Evolutionary conservation across 2,329 filamentous ascomycete genomes (phyloP).

Genomic region (Dactylonectria macrodidyma): DNA sequence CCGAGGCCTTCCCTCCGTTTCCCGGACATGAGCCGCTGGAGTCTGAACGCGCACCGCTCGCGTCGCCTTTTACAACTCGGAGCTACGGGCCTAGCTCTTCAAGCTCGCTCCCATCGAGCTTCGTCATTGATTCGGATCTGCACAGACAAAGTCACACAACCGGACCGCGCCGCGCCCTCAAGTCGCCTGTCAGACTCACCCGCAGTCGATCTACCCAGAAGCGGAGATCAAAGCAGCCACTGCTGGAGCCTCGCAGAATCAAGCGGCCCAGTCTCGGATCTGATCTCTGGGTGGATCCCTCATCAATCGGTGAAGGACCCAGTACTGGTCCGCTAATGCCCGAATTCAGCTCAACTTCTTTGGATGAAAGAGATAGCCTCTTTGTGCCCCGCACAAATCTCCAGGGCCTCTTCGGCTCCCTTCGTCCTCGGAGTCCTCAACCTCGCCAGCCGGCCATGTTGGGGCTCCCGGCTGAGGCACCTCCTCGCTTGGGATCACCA

Average conservation of each 20-base stretch:
- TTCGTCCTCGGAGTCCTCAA: conserved; percentile 36
- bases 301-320: conserved; percentile 43
- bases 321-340: conserved; percentile 40
- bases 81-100: conserved; percentile 76
- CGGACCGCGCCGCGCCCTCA: conserved; percentile 64
- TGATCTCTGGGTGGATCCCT: conserved; percentile 68
- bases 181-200: conserved; percentile 67
- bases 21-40: conserved; percentile 41
- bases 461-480: conserved; percentile 54
- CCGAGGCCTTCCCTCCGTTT: conserved; percentile 15
- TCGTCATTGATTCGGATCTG: conserved; percentile 50
- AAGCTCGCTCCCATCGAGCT: conserved; percentile 59
- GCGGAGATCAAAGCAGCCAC: conserved; percentile 64
- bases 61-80: conserved; percentile 69
- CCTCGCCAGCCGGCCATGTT: conserved; percentile 33
- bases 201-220: conserved; percentile 70
- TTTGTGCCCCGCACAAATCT: conserved; percentile 60
- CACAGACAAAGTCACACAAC: conserved; percentile 64
- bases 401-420: conserved; percentile 57
- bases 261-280: conserved; percentile 70
- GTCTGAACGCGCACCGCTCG: conserved; percentile 57
- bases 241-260: conserved; percentile 62
- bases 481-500: conserved; percentile 71
- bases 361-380: conserved; percentile 54
- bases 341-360: conserved; percentile 54